phyloP scores from a whole-genome alignment of 2,329 filamentous ascomycete species.

The Fusarium cicatricum region DNA sequence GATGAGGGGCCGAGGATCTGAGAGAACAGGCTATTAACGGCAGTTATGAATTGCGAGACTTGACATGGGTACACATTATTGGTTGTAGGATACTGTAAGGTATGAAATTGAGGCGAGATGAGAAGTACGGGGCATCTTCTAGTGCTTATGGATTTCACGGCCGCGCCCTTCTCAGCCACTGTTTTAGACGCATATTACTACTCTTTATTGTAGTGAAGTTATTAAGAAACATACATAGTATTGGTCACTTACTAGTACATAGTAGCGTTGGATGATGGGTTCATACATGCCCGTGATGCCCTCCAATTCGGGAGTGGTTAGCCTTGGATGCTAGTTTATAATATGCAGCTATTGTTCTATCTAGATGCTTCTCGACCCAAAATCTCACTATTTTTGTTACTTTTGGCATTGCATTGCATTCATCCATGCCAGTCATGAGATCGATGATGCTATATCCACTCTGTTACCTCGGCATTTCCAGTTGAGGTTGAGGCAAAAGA shows the following conservation, averaged over 20 bases:
- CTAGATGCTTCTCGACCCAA: background rate
- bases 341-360: background rate
- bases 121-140: background rate
- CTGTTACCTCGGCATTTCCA: conserved; percentile 11
- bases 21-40: background rate
- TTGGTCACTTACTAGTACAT: background rate
- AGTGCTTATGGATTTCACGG: background rate
- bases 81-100: conserved; percentile 4
- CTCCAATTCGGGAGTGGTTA: background rate
- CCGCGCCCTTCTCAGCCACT: background rate
- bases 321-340: background rate
- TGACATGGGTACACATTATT: conserved; percentile 3
- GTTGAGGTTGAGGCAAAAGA: conserved; percentile 1
- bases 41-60: background rate
- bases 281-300: too few species aligned
- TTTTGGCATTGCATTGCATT: background rate
- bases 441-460: background rate
- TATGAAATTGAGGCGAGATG: background rate
- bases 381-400: conserved; percentile 1
- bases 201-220: background rate
- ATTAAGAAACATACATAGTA: conserved; percentile 2
- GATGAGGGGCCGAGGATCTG: background rate
- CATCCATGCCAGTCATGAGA: background rate
- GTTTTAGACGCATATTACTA: background rate
- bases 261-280: too few species aligned